Base-by-base conservation (phyloP, 2,329 filamentous ascomycete species). In the Aspergillus sp. region DNA sequence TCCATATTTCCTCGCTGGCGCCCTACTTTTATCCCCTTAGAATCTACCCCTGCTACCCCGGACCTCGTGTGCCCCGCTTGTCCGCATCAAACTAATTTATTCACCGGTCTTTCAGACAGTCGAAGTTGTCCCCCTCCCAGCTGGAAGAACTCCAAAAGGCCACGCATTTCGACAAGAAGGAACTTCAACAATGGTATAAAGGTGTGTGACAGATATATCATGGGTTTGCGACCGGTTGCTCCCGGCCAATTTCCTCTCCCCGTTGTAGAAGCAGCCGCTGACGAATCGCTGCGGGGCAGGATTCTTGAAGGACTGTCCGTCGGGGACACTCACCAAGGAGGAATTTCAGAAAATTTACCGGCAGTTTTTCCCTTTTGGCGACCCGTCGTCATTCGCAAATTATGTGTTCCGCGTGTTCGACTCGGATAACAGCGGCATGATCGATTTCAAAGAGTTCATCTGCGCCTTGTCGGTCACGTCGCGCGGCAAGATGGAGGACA, bases 261-360 rank as follows among this genome's bases (percentile, higher is more conserved):
- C 7, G 23, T 32, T 21, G 30, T 10, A 32, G 8, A 36, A 4
- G 32, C 30, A 30, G 13, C 39, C 54, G 42, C 54, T 58, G 42
- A 56, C 41, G n/a, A 17, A 38, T 21, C 23, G 58, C 8, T 36
- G 11, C 32, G 51, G 25, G 32, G 32, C 71, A 97, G 94, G 94
- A 66, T 98, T 99, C 82, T 85, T 98, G 63, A 98, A 98, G 83
- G 95, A 99, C 80, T 99, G 95, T 80, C 95, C 95, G 4, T 93
- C 91, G 44, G 95, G 95, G 77, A 96, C 92, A 83, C 89, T 99
- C 76, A 95, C 91, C 72, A 99, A 98, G 81, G 90, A 96, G 74
- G 95, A 99, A 79, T 99, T 99, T 78, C 95, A 98, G 80, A 98
- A 98, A 82, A 99, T 99, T 73, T 99, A 99, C 81, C 91, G 95